phyloP scores from a whole-genome alignment of 805 yeast species.

The Nakazawaea siamensis region DNA sequence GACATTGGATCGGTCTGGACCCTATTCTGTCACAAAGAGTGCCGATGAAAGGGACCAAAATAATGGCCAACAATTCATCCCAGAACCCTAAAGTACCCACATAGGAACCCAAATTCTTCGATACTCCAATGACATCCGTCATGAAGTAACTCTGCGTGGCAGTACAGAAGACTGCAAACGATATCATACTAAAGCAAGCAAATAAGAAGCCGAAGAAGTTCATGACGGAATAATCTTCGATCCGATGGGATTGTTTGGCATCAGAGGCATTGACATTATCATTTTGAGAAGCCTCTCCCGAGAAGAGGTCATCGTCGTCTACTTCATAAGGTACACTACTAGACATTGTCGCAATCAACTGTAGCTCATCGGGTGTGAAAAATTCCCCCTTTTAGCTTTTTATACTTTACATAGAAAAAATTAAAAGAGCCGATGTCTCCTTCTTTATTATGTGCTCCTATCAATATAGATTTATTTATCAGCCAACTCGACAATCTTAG shows the following conservation, averaged over 20 bases:
- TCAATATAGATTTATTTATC: constrained; percentile 3
- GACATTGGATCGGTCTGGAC: constrained; percentile 40
- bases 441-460: neutral
- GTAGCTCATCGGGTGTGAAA: too few species aligned
- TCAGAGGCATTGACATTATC: neutral
- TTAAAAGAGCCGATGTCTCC: neutral
- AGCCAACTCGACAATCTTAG: constrained; percentile 7
- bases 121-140: constrained; percentile 22
- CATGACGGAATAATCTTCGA: constrained; percentile 14
- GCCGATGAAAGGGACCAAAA: constrained; percentile 54
- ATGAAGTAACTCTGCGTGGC: constrained; percentile 24
- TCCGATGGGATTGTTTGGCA: constrained; percentile 4
- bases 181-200: constrained; percentile 16
- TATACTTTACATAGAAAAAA: too few species aligned
- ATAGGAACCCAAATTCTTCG: constrained; percentile 29
- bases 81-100: constrained; percentile 43
- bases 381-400: too few species aligned
- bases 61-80: constrained; percentile 51
- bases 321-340: constrained; percentile 3
- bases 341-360: constrained; percentile 3
- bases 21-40: constrained; percentile 57
- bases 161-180: constrained; percentile 21
- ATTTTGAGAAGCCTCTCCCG: too few species aligned
- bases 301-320: constrained; percentile 4
- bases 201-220: constrained; percentile 19